A percentile compares a stretch with the other conserved stretches of the same genome.
phyloP scores from a whole-genome alignment of 208 protist genomes.

The Leishmania mexicana region DNA sequence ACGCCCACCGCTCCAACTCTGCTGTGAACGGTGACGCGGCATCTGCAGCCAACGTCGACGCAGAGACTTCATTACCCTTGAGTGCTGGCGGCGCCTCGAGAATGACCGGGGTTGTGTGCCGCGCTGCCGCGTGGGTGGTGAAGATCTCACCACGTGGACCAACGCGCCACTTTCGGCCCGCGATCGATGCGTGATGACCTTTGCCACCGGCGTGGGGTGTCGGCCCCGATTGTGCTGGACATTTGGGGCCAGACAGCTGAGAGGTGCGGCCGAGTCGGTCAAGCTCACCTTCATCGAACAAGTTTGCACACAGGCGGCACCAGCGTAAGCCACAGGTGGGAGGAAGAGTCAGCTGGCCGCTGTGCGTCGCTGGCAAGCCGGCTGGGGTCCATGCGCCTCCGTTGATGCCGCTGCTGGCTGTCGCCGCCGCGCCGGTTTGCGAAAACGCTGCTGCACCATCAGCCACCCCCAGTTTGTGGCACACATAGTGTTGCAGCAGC shows the following conservation, averaged over 20 bases:
- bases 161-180: constrained; percentile 16
- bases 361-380: neutral
- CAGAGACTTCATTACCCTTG: constrained; percentile 15
- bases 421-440: no score
- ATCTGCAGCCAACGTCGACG: constrained; percentile 2
- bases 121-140: constrained; percentile 53
- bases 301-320: constrained; percentile 63
- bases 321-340: constrained; percentile 43
- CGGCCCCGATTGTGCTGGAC: constrained; percentile 8
- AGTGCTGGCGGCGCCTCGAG: constrained; percentile 19
- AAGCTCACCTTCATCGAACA: constrained; percentile 58
- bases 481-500: constrained; percentile 58
- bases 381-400: neutral
- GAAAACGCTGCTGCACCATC: neutral
- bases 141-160: constrained; percentile 68
- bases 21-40: constrained; percentile 4
- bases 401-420: neutral
- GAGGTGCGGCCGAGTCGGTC: constrained; percentile 34
- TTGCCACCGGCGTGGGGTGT: neutral
- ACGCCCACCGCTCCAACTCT: constrained; percentile 70
- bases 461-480: constrained; percentile 19
- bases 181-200: neutral
- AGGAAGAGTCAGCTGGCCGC: constrained; percentile 3
- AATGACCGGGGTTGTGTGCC: constrained; percentile 19
- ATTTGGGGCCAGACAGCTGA: constrained; percentile 22